These are phyloP conservation scores for Phytophthora parvispora DNA, from an alignment of 352 stramenopile species.

Conservation along the genomic window DNA sequence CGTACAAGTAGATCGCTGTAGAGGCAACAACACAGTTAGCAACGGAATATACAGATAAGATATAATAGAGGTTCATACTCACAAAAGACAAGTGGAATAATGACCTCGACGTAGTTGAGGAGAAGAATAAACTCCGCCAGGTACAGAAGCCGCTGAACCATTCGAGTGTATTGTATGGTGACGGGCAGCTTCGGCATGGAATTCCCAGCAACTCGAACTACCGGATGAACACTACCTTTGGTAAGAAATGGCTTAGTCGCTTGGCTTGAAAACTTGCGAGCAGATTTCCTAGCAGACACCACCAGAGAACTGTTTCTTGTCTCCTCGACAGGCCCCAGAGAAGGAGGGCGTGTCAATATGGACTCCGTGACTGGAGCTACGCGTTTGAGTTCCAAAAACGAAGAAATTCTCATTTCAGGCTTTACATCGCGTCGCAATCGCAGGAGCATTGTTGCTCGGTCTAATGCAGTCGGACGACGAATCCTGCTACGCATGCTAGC, in stretches of 20 bases:
- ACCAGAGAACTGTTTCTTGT: not conserved
- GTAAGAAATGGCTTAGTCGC: too few relatives aligned
- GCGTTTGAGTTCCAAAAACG: slow-evolving; percentile 4
- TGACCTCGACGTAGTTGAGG: slow-evolving; percentile 43
- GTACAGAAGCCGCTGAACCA: slow-evolving; percentile 24
- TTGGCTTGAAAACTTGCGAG: not conserved
- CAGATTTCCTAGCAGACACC: not conserved
- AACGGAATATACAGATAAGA: not conserved
- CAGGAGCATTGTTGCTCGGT: slow-evolving; percentile 3
- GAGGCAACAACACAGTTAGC: not conserved
- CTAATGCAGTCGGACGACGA: not conserved
- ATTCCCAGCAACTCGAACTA: not conserved
- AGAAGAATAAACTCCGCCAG: slow-evolving; percentile 37
- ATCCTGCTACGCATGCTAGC: not conserved
- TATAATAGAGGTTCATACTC: slow-evolving; percentile 4
- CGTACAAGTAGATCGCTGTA: slow-evolving; percentile 37
- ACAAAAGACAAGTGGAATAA: slow-evolving; percentile 39
- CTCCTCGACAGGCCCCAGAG: not conserved
- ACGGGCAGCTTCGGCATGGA: not conserved
- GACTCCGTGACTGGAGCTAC: not conserved
- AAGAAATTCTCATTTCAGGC: slow-evolving; percentile 4
- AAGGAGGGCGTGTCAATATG: not conserved
- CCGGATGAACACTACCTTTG: not conserved
- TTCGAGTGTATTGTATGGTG: slow-evolving; percentile 12
- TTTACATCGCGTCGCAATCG: slow-evolving; percentile 2